Conservation (phyloP, 2,329 filamentous ascomycete species). For the Fusarium sp. region DNA sequence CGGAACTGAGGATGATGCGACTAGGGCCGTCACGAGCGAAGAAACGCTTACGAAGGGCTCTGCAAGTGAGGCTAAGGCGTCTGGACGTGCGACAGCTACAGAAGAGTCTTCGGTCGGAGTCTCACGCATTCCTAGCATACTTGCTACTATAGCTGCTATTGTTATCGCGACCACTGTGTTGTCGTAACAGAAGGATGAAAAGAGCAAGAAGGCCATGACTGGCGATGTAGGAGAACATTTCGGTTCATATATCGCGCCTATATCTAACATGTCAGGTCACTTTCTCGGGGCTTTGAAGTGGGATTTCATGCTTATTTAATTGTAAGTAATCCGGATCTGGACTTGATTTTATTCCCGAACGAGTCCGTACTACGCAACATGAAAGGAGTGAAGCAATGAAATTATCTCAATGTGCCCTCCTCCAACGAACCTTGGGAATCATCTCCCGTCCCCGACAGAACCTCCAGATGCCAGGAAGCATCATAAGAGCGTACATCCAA, state of each 20-base stretch:
- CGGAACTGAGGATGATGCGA: not conserved
- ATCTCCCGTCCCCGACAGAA: not conserved
- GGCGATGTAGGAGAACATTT: too few relatives aligned
- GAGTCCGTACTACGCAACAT: not conserved
- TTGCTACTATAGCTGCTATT: not conserved
- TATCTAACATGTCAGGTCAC: not conserved
- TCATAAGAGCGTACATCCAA: not conserved
- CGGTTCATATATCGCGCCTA: not conserved
- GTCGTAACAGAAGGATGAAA: not conserved
- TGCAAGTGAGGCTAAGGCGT: not conserved
- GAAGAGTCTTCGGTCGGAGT: not conserved
- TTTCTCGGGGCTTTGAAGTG: not conserved
- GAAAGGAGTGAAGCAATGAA: not conserved
- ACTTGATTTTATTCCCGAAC: not conserved
- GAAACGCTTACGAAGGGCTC: not conserved
- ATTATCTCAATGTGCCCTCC: not conserved
- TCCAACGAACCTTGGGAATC: not conserved
- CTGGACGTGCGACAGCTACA: not conserved
- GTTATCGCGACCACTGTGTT: not conserved
- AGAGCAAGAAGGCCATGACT: not conserved
- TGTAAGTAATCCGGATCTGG: too few relatives aligned
- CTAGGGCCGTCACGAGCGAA: not conserved
- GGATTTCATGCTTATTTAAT: fast-evolving
- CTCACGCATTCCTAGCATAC: not conserved
- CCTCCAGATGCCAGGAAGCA: not conserved